Evolutionary conservation across 225 moss, liverwort and hornwort genomes (phyloP).

Genomic region (Bryoerythrophyllum caledonicum): DNA sequence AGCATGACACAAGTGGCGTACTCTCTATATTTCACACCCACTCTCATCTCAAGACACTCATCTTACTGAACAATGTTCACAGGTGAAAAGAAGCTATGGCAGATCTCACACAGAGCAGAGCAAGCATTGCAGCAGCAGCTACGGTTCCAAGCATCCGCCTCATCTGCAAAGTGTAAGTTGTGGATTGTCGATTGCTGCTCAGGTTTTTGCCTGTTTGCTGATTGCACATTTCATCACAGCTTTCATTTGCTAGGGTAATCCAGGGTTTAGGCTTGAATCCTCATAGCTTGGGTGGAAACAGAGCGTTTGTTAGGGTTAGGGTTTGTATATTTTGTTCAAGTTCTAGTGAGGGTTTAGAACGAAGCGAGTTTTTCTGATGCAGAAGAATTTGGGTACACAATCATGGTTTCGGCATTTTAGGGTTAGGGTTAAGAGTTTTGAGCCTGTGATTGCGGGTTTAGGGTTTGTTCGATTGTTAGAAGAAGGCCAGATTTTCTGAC

Average conservation of each 20-base stretch:
- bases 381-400: not conserved
- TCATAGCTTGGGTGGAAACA: not conserved
- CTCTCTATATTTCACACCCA: too few relatives aligned
- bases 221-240: not conserved
- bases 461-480: not conserved
- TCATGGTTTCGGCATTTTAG: not conserved
- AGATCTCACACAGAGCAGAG: constrained; percentile 5
- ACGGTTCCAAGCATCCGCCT: constrained; percentile 45
- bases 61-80: too few relatives aligned
- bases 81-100: constrained; percentile 12
- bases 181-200: not conserved
- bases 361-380: not conserved
- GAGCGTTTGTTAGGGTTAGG: not conserved
- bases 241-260: not conserved
- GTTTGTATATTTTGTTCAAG: not conserved
- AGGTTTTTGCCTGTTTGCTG: not conserved
- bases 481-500: not conserved
- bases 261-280: not conserved
- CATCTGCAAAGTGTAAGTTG: constrained; percentile 69
- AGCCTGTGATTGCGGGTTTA: not conserved
- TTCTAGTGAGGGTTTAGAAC: not conserved
- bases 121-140: constrained; percentile 17
- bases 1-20: too few relatives aligned
- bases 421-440: not conserved
- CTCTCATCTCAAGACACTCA: not conserved